These are phyloP conservation scores for Claviceps pusilla DNA, from an alignment of 2,329 filamentous ascomycete species.

Conservation along the genomic window DNA sequence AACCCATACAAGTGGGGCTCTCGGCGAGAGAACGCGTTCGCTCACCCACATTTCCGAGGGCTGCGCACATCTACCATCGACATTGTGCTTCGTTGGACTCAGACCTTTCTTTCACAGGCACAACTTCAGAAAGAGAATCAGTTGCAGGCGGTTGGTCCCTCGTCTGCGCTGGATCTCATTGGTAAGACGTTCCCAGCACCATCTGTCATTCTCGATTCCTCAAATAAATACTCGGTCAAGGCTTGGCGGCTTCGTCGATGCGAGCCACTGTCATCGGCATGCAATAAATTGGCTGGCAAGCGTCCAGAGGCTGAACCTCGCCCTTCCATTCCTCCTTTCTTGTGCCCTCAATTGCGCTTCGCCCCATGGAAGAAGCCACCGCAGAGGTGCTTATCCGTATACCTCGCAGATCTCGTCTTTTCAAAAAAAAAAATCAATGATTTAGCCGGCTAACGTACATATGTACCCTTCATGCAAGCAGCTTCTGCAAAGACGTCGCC, in stretches of 20 bases:
- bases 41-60: slow-evolving; percentile 10
- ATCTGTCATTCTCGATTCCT: neutral
- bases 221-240: neutral
- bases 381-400: neutral
- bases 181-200: slow-evolving; percentile 23
- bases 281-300: neutral
- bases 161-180: slow-evolving; percentile 49
- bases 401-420: neutral
- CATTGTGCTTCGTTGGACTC: slow-evolving; percentile 11
- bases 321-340: neutral
- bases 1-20: slow-evolving; percentile 2
- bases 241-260: neutral
- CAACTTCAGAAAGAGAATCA: slow-evolving; percentile 30
- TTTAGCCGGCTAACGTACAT: slow-evolving; percentile 12
- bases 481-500: slow-evolving; percentile 41
- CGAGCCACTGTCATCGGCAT: neutral
- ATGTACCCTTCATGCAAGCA: slow-evolving; percentile 10
- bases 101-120: slow-evolving; percentile 9
- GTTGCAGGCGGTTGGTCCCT: slow-evolving; percentile 41
- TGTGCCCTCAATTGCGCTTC: neutral
- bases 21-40: slow-evolving; percentile 21
- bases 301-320: neutral
- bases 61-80: slow-evolving; percentile 5
- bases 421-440: neutral
- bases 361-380: neutral